phyloP scores from a whole-genome alignment of 1,284 basidiomycete species.

The Trichosporon coremiiforme region DNA sequence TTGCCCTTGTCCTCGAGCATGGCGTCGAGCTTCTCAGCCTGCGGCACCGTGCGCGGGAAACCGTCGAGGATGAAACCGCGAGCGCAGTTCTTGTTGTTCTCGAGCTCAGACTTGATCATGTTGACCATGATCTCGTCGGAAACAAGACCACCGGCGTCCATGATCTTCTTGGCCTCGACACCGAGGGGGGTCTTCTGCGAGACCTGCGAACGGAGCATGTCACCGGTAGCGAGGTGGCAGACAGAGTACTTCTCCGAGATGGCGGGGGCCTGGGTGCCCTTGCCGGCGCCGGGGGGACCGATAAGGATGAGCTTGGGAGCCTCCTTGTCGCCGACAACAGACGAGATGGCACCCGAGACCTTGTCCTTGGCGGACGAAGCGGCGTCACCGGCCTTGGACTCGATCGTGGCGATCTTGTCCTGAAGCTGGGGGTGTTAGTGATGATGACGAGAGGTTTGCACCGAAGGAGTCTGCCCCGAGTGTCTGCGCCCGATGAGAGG shows the following conservation, averaged over 20 bases:
- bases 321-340: conserved; percentile 58
- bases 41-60: conserved; percentile 97
- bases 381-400: conserved; percentile 40
- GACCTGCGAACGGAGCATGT: conserved; percentile 97
- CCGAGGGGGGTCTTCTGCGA: conserved; percentile 83
- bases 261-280: conserved; percentile 95
- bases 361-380: conserved; percentile 33
- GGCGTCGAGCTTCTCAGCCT: conserved; percentile 91
- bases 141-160: conserved; percentile 93
- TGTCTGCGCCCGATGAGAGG: too few species aligned
- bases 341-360: conserved; percentile 26
- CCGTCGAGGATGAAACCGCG: conserved; percentile 98
- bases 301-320: conserved; percentile 87
- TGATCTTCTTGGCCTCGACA: conserved; percentile 92
- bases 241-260: conserved; percentile 92
- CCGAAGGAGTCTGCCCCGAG: too few species aligned
- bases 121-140: conserved; percentile 95
- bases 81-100: conserved; percentile 88
- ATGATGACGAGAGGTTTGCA: not conserved
- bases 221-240: conserved; percentile 96
- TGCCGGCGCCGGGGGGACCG: conserved; percentile 95
- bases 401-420: conserved; percentile 53
- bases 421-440: conserved; percentile 41
- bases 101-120: conserved; percentile 96
- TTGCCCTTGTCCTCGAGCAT: conserved; percentile 84